These are phyloP conservation scores for Diplocarpon rosae DNA, from an alignment of 2,329 filamentous ascomycete species.

Conservation along the genomic window DNA sequence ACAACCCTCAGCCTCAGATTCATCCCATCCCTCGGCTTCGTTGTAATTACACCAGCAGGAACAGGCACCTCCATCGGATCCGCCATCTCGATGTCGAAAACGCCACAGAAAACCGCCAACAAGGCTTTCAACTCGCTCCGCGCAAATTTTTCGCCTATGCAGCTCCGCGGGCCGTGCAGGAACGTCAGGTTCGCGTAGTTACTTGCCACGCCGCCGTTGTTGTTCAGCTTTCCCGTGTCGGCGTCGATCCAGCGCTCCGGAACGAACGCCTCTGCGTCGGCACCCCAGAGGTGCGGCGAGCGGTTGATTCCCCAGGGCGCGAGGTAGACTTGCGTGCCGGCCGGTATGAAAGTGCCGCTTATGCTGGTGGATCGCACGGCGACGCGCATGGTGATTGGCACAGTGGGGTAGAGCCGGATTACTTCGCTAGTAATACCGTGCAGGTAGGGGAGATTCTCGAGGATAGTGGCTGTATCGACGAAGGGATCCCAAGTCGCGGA, in stretches of 20 bases:
- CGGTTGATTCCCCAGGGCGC: constrained; percentile 46
- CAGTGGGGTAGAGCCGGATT: constrained; percentile 55
- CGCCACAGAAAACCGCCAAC: constrained; percentile 31
- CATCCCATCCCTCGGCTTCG: constrained; percentile 22
- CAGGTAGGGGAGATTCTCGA: constrained; percentile 57
- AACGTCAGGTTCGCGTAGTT: constrained; percentile 78
- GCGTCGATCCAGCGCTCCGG: constrained; percentile 44
- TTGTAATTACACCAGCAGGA: constrained; percentile 20
- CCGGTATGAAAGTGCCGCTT: constrained; percentile 44
- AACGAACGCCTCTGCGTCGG: constrained; percentile 47
- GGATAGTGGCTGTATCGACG: constrained; percentile 34
- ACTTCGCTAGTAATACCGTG: constrained; percentile 57
- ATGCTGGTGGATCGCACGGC: constrained; percentile 46
- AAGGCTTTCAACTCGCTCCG: constrained; percentile 75
- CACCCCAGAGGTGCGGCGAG: constrained; percentile 45
- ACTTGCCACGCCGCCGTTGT: constrained; percentile 56
- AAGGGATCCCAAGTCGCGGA: constrained; percentile 2
- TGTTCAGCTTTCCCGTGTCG: constrained; percentile 13
- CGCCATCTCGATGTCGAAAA: constrained; percentile 16
- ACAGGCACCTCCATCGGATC: constrained; percentile 13
- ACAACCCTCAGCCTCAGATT: constrained; percentile 14
- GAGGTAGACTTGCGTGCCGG: constrained; percentile 44
- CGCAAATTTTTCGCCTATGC: constrained; percentile 73
- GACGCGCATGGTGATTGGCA: constrained; percentile 52
- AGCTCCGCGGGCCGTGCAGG: constrained; percentile 72